Evolutionary conservation across 2,329 filamentous ascomycete species (phyloP).

Genomic region (Ceratocystis destructans): DNA sequence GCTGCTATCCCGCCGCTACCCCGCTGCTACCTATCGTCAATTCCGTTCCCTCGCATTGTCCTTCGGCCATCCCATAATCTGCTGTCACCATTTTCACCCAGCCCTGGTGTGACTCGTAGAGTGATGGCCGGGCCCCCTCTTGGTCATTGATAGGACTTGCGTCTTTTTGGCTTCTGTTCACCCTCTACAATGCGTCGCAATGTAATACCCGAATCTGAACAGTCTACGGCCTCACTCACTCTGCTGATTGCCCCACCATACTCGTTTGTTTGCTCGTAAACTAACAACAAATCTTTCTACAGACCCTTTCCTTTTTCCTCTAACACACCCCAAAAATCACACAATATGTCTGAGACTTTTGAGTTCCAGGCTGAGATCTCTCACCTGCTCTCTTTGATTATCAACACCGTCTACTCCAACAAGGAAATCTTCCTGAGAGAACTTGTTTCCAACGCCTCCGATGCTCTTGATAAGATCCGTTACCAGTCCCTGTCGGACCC

Average conservation of each 20-base stretch:
- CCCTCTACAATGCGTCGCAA: conserved; percentile 12
- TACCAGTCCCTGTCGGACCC: conserved; percentile 97
- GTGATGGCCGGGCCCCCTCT: too few species aligned
- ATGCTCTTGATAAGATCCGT: conserved; percentile 99
- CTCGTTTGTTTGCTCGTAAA: not conserved
- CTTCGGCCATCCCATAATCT: too few species aligned
- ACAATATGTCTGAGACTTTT: conserved; percentile 58
- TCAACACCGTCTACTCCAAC: conserved; percentile 99
- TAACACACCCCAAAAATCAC: conserved; percentile 12
- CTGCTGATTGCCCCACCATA: conserved; percentile 4
- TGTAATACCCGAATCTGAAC: not conserved
- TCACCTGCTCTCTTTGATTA: conserved; percentile 98
- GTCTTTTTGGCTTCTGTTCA: not conserved
- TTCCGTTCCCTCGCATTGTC: not conserved
- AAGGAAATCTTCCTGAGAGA: conserved; percentile 99
- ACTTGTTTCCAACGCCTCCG: conserved; percentile 94
- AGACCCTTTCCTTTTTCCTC: conserved; percentile 13
- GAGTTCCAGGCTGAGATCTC: conserved; percentile 99
- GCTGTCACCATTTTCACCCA: not conserved
- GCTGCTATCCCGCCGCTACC: too few species aligned
- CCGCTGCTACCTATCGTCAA: not conserved
- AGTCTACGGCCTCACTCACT: conserved; percentile 1
- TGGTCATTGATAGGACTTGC: too few species aligned
- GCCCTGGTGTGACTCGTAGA: too few species aligned
- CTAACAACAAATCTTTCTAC: not conserved